Conservation (phyloP, 306 rosid genomes). For the Senna tora region DNA sequence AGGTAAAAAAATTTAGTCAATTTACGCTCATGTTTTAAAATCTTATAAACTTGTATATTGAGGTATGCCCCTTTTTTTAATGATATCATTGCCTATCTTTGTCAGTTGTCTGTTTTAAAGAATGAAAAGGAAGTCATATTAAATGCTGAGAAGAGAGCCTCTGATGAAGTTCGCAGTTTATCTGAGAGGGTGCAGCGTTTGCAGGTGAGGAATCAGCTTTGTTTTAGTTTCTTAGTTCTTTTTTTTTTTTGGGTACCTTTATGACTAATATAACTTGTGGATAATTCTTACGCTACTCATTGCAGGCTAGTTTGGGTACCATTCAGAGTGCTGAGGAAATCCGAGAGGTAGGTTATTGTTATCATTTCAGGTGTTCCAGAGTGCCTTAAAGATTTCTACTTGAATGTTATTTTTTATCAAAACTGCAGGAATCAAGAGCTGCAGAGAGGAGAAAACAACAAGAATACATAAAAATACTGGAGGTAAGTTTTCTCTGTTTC, state of each 20-base stretch:
- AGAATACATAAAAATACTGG: constrained; percentile 69
- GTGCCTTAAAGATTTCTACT: constrained; percentile 15
- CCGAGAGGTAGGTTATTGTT: constrained; percentile 67
- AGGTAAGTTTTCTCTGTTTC: constrained; percentile 56
- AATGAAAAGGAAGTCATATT: constrained; percentile 78
- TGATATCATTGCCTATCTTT: constrained; percentile 21
- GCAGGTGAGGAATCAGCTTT: constrained; percentile 57
- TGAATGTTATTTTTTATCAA: constrained; percentile 27
- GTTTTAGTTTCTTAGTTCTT: neutral
- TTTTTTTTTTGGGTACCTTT: neutral
- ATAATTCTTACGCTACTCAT: constrained; percentile 40
- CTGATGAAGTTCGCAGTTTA: constrained; percentile 73
- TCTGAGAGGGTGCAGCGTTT: constrained; percentile 83
- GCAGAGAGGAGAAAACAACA: constrained; percentile 82
- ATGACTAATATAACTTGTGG: neutral
- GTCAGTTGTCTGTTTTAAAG: constrained; percentile 71
- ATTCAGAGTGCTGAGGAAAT: constrained; percentile 83
- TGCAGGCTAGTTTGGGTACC: constrained; percentile 85
- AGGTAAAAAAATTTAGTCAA: constrained; percentile 54
- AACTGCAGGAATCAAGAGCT: constrained; percentile 83
- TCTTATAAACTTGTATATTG: neutral
- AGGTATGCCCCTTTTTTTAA: neutral
- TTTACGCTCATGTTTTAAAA: neutral
- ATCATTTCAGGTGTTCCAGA: neutral
- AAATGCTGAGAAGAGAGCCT: constrained; percentile 94